These are phyloP conservation scores for Arctium lappa DNA, from an alignment of 129 eudicot species.

Conservation along the genomic window DNA sequence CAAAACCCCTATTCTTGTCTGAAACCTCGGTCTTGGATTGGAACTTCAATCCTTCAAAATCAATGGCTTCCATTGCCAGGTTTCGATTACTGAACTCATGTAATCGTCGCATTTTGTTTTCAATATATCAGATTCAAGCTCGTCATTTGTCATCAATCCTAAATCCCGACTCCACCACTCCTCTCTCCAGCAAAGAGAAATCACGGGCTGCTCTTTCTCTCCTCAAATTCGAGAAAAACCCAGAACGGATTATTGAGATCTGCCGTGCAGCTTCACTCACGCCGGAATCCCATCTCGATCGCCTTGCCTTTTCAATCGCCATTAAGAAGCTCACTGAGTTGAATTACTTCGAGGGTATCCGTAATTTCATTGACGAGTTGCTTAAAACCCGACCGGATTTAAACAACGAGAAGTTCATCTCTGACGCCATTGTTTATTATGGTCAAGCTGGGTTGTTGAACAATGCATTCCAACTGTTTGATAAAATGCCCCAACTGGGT, in stretches of 20 bases:
- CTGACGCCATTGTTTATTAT: slow-evolving; percentile 57
- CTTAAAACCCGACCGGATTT: slow-evolving; percentile 61
- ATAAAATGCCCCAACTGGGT: slow-evolving; percentile 62
- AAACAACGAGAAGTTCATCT: slow-evolving; percentile 46
- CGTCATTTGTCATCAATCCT: slow-evolving; percentile 57
- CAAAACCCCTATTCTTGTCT: slow-evolving; percentile 8
- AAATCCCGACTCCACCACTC: slow-evolving; percentile 55
- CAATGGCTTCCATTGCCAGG: slow-evolving; percentile 28
- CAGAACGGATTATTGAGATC: slow-evolving; percentile 68
- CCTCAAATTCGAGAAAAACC: slow-evolving; percentile 64
- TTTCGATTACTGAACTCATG: slow-evolving; percentile 1
- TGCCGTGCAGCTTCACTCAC: slow-evolving; percentile 79
- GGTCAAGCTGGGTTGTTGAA: slow-evolving; percentile 70
- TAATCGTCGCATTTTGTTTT: not conserved
- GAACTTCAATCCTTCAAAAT: not conserved
- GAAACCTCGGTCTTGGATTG: not conserved
- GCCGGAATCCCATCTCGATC: slow-evolving; percentile 76
- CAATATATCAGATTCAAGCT: slow-evolving; percentile 15
- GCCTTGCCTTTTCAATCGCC: slow-evolving; percentile 67
- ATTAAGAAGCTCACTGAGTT: slow-evolving; percentile 51
- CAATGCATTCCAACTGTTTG: slow-evolving; percentile 60
- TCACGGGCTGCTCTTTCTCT: slow-evolving; percentile 66
- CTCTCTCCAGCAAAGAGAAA: slow-evolving; percentile 57
- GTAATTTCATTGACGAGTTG: slow-evolving; percentile 51
- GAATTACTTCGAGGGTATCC: slow-evolving; percentile 57